Base-by-base conservation (phyloP, 352 stramenopile species). In the Thalassiosira hispida region DNA sequence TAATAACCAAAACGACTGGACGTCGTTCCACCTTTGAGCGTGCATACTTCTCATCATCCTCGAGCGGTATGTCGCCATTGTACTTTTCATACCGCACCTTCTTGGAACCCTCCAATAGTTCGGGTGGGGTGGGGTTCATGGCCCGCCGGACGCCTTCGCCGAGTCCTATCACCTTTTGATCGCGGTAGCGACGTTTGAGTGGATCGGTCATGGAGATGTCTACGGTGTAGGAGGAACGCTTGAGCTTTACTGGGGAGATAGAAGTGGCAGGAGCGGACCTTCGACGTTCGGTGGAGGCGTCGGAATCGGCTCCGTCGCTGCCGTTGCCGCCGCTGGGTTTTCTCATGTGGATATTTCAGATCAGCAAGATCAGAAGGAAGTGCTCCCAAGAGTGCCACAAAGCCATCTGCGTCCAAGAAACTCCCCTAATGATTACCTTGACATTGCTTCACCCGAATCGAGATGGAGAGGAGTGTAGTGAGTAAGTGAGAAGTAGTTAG, bases 1-100 rank as follows among this genome's bases (percentile, higher is more conserved):
- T 23, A 16, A 70, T 20, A 55, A 70, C 59, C 20, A 78, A 51
- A 25, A 77, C 35, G 2, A 74, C 18, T 11, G 74, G 67, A 25
- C 74, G 73, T 2, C 29, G 35, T 25, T 83, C 74, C 16, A 63
- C 66, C 38, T 74, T 83, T 20, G 63, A 73, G 25, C 74, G 16
- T 7, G 68, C 74, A 62, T 83, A 77, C n/a, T 51, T 57, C 57
- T 83, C 74, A 49, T 83, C 74, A 29, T 83, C 67, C 53, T 83
- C 74, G 9, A 83, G 35, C 16, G 57, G 49, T 20, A 64, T 66
- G 18, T 71, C 40, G 16, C 60, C 55, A 52, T 68, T 31, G 16
- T 77, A 66, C 42, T 73, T 55, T 52, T 75, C 47, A 33, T 67
- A 63, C 31, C 59, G 11, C 3, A 73, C 23, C 53, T 74, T 83